phyloP scores from a whole-genome alignment of 1,139 yeast species.

The Geotrichum carabidarum region DNA sequence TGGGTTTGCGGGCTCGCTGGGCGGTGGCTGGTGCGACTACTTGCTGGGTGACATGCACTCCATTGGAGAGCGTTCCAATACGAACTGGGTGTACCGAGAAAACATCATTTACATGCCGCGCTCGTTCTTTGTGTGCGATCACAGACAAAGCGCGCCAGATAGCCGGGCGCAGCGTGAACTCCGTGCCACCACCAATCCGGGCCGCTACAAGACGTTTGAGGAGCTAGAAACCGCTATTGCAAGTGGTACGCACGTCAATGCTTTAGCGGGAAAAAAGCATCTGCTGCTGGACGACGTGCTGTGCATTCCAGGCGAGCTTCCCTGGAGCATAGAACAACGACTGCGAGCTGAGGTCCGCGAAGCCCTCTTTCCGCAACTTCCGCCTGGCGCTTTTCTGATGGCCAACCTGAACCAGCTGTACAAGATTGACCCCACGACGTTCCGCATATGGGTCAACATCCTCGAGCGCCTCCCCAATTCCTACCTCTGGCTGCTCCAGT shows the following conservation, averaged over 20 bases:
- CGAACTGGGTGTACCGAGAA: constrained; percentile 28
- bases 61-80: constrained; percentile 15
- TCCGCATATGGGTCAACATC: constrained; percentile 33
- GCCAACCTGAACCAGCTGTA: constrained; percentile 38
- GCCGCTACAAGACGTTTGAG: constrained; percentile 2
- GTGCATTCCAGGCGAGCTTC: constrained; percentile 14
- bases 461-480: constrained; percentile 31
- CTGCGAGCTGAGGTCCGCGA: constrained; percentile 28
- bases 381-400: constrained; percentile 31
- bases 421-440: constrained; percentile 36
- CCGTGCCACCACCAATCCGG: background rate
- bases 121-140: constrained; percentile 37
- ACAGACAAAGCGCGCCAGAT: constrained; percentile 35
- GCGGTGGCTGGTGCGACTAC: constrained; percentile 37
- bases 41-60: constrained; percentile 30
- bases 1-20: constrained; percentile 39
- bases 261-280: background rate
- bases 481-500: constrained; percentile 36
- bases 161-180: constrained; percentile 18
- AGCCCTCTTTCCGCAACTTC: constrained; percentile 31
- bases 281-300: constrained; percentile 8
- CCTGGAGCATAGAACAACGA: constrained; percentile 30
- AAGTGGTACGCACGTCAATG: background rate
- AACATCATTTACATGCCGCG: constrained; percentile 35
- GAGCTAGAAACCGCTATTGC: constrained; percentile 7